Evolutionary conservation across 257 asterid species (phyloP).

Genomic region (Datura wrightii): DNA sequence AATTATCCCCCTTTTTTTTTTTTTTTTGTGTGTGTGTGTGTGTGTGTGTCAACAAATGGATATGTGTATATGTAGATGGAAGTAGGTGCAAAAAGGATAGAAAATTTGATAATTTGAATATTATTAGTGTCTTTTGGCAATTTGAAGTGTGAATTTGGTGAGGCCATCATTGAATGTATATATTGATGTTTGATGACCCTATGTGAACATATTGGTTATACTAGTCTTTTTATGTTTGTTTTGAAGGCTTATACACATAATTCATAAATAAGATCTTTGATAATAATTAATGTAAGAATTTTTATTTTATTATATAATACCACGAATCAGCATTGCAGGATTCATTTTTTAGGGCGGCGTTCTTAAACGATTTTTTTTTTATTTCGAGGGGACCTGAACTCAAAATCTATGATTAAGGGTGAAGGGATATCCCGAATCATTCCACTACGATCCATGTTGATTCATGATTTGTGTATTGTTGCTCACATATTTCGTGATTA

Average conservation of each 20-base stretch:
- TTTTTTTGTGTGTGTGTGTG: too few species aligned
- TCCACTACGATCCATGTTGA: too few species aligned
- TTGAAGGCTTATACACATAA: not conserved
- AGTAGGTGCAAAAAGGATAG: not conserved
- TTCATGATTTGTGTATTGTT: too few species aligned
- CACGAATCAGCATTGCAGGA: too few species aligned
- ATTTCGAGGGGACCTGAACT: too few species aligned
- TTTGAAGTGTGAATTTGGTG: slow-evolving; percentile 11
- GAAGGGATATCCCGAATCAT: too few species aligned
- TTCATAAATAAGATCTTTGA: not conserved
- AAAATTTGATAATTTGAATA: slow-evolving; percentile 9
- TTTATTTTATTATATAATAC: too few species aligned
- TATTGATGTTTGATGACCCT: not conserved
- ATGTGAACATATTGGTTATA: not conserved
- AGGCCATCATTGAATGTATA: slow-evolving; percentile 30
- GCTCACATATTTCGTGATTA: too few species aligned
- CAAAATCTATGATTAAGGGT: too few species aligned
- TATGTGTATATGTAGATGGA: not conserved
- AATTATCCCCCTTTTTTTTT: not conserved
- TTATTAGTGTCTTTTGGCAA: slow-evolving; percentile 12
- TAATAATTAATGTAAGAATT: too few species aligned
- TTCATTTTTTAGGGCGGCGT: too few species aligned
- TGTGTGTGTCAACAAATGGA: not conserved
- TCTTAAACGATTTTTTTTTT: too few species aligned
- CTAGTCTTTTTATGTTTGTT: not conserved